phyloP scores from a whole-genome alignment of 164 flowering plant species.

The Akebia trifoliata region DNA sequence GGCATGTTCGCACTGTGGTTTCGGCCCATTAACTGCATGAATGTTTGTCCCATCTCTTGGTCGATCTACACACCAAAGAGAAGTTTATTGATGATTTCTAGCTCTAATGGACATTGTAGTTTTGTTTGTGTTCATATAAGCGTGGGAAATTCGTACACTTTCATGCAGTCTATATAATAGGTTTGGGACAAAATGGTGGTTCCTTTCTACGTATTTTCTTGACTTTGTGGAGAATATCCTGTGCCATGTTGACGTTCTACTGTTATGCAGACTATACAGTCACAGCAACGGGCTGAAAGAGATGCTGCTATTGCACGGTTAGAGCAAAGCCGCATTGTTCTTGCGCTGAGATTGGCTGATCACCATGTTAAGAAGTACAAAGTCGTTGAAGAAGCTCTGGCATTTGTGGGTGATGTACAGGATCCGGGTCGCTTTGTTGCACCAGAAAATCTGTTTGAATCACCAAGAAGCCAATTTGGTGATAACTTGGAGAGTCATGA shows the following conservation, averaged over 20 bases:
- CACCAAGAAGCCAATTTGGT: conserved; percentile 31
- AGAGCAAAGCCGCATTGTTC: conserved; percentile 84
- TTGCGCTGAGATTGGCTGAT: conserved; percentile 83
- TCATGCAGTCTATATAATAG: no score
- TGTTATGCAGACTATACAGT: conserved; percentile 61
- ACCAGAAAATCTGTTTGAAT: conserved; percentile 46
- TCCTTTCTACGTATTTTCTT: background rate
- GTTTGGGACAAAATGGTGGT: no score
- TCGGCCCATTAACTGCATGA: no score
- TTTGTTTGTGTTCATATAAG: no score
- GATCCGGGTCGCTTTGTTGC: conserved; percentile 42
- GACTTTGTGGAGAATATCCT: background rate
- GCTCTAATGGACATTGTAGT: no score
- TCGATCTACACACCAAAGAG: no score
- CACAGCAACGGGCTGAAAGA: conserved; percentile 82
- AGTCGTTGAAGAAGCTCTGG: conserved; percentile 86
- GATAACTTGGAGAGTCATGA: conserved; percentile 21
- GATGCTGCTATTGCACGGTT: conserved; percentile 87
- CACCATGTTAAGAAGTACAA: conserved; percentile 82
- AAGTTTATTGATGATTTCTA: no score
- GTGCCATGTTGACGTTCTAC: background rate
- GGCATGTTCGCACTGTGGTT: no score
- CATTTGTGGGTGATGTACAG: conserved; percentile 73
- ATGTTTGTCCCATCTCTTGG: no score
- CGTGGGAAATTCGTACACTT: no score